Evolutionary conservation across 805 yeast species (phyloP).

Genomic region (Yarrowia hollandica): DNA sequence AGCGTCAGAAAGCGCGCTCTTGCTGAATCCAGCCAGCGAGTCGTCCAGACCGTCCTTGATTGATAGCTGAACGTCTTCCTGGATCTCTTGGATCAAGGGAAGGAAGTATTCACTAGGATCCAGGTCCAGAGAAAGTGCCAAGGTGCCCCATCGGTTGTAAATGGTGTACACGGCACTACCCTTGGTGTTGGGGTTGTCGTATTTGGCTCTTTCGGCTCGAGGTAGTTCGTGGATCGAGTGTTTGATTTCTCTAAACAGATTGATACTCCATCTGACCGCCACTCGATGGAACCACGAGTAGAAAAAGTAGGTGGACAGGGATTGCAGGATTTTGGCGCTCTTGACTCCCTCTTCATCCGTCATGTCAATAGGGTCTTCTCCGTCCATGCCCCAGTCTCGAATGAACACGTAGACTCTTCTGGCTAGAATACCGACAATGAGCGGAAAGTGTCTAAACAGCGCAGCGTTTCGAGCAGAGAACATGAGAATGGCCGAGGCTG

Average conservation of each 20-base stretch:
- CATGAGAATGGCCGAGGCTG: constrained; percentile 58
- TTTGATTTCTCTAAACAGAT: constrained; percentile 41
- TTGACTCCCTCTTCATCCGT: constrained; percentile 46
- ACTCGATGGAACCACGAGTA: constrained; percentile 44
- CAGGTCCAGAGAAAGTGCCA: constrained; percentile 19
- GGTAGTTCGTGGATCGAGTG: constrained; percentile 26
- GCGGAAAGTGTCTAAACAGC: constrained; percentile 39
- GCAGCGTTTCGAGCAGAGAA: constrained; percentile 49
- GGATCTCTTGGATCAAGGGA: background rate
- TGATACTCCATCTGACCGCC: constrained; percentile 39
- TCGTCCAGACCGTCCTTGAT: constrained; percentile 14
- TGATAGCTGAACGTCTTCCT: background rate
- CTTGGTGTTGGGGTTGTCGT: constrained; percentile 11
- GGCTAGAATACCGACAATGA: constrained; percentile 45
- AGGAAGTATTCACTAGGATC: constrained; percentile 18
- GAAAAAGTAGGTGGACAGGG: constrained; percentile 57
- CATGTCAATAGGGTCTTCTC: constrained; percentile 41
- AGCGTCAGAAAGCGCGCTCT: constrained; percentile 1
- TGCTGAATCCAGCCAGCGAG: constrained; percentile 7
- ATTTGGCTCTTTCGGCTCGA: constrained; percentile 17
- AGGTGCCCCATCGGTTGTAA: constrained; percentile 26
- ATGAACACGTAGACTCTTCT: constrained; percentile 61
- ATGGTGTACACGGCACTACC: constrained; percentile 11
- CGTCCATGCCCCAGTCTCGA: constrained; percentile 52
- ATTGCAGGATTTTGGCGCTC: constrained; percentile 65